Base-by-base conservation (phyloP, 257 asterid species). In the Verbena officinalis region DNA sequence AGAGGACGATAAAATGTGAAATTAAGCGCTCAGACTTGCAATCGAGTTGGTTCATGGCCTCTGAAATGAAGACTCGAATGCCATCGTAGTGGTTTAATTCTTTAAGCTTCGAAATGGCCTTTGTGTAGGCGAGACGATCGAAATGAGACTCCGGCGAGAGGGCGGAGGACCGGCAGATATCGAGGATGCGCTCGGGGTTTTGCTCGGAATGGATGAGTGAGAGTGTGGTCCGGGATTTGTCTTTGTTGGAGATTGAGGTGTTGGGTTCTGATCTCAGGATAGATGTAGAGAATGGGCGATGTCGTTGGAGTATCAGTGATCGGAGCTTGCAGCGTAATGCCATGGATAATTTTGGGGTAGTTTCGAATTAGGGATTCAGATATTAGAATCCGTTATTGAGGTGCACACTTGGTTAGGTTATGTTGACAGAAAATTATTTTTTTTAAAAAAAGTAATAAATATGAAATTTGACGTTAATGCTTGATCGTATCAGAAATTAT, bases 111-210 rank as follows among this genome's bases (percentile, higher is more conserved):
- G 65, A 52, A 33, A 94, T 67, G 74, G 95, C 91, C 58, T 65
- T 80, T 7, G 89, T 75, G 64, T 62, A 90, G 57, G 87, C 86
- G 16, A 84, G 14, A 7, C 99, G 90, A 59, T 94, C 96, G 64
- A 83, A 81, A 33, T 83, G 95, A 0, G 84, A 73, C 13, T 74
- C 87, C 21, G 97, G 95, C 16, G 88, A 66, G 4, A 93, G 85
- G 43, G 84, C 67, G 63, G 95, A 86, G 52, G 91, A 86, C 5
- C 95, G 83, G 85, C 95, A 90, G 70, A 88, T 77, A 0, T 84
- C 84, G 73, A 88, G 72, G 56, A 94, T 82, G 31, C 88, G 90
- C n/a, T 88, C 84, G 0, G 99, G 99, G 77, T 90, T 77, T 58
- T 74, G 74, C 82, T 93, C 97, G 75, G 77, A 68, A 10, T 81